Percentiles rank a stretch among this genome's conserved stretches.
Evolutionary conservation across 2,329 filamentous ascomycete species (phyloP).

Genomic region (Mollisiaceae sp.): DNA sequence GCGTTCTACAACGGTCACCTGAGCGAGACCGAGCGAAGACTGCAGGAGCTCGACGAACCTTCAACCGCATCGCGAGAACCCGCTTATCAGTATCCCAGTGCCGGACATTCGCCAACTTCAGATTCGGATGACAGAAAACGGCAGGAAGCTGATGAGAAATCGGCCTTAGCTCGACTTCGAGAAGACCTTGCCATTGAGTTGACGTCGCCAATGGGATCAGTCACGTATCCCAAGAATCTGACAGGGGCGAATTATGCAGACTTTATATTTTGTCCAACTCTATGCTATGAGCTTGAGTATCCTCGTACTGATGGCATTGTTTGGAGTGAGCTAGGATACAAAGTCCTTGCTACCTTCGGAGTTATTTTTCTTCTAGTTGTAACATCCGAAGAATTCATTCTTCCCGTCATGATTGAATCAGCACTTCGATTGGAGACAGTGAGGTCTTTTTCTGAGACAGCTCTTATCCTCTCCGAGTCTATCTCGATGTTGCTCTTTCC

Average conservation of each 20-base stretch:
- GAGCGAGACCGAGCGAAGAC: constrained; percentile 80
- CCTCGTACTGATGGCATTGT: constrained; percentile 77
- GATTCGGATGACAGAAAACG: constrained; percentile 36
- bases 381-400: constrained; percentile 92
- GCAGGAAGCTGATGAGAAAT: constrained; percentile 46
- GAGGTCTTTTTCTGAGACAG: constrained; percentile 61
- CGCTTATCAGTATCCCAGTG: constrained; percentile 75
- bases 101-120: constrained; percentile 32
- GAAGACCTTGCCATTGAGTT: constrained; percentile 90
- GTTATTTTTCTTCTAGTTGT: constrained; percentile 95
- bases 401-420: constrained; percentile 83
- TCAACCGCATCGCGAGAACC: constrained; percentile 70
- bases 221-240: constrained; percentile 90
- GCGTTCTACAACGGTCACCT: constrained; percentile 98
- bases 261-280: constrained; percentile 88
- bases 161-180: constrained; percentile 70
- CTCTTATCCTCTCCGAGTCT: constrained; percentile 84
- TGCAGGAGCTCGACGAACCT: constrained; percentile 80
- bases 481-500: constrained; percentile 93
- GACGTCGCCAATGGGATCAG: constrained; percentile 85
- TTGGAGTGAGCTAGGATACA: constrained; percentile 82
- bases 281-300: constrained; percentile 98
- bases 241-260: constrained; percentile 83
- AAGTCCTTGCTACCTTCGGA: constrained; percentile 88
- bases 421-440: constrained; percentile 54